A percentile compares a stretch with the other conserved stretches of the same genome.
phyloP scores from a whole-genome alignment of 2,329 filamentous ascomycete genomes.

The Fusarium pilosicola region DNA sequence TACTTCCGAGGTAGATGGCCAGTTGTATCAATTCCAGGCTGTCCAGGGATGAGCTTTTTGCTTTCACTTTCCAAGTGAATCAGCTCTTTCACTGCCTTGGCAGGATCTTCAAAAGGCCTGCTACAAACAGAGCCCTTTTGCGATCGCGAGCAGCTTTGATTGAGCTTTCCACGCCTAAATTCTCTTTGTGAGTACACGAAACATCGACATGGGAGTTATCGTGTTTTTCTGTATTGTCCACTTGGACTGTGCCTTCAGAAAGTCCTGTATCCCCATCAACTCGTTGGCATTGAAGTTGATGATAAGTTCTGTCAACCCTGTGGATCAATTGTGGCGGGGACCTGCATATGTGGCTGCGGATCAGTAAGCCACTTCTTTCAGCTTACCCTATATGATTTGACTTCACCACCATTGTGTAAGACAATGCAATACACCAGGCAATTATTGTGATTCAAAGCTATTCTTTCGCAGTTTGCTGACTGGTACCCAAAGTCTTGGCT shows the following conservation, averaged over 20 bases:
- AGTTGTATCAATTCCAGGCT: not conserved
- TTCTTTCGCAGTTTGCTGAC: not conserved
- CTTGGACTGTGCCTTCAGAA: constrained; percentile 25
- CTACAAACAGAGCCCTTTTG: constrained; percentile 39
- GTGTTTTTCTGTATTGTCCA: constrained; percentile 9
- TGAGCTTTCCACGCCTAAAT: constrained; percentile 10
- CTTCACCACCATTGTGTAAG: not conserved
- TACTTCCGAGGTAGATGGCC: not conserved
- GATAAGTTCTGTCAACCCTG: constrained; percentile 41
- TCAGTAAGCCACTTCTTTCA: constrained; percentile 20
- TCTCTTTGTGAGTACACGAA: not conserved
- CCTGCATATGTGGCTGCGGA: constrained; percentile 25
- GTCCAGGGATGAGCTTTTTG: constrained; percentile 7
- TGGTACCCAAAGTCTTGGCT: not conserved
- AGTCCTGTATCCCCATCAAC: constrained; percentile 20
- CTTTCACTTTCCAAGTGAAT: constrained; percentile 11
- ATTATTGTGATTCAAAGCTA: not conserved
- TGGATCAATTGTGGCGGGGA: constrained; percentile 39
- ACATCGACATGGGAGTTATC: not conserved
- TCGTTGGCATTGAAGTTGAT: constrained; percentile 34
- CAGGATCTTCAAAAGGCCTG: constrained; percentile 40
- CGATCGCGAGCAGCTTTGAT: constrained; percentile 34
- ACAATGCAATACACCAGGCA: not conserved
- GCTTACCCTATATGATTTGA: constrained; percentile 1
- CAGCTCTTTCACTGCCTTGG: constrained; percentile 28